Conservation (phyloP, 2,329 filamentous ascomycete genomes). For the Coniochaeta pulveracea region DNA sequence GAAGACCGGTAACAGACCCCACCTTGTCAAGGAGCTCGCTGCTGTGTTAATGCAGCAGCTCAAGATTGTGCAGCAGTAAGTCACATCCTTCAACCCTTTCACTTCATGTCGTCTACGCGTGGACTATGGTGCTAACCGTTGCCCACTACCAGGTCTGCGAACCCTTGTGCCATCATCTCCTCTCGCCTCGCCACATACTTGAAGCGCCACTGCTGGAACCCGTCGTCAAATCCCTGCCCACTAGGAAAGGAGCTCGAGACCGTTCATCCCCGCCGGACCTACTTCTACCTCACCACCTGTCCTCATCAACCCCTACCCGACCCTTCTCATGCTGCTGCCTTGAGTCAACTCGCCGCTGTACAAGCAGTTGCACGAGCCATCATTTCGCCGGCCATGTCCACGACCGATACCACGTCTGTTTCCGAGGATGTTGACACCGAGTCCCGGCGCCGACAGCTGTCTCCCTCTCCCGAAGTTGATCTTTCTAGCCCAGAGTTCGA, state of each 20-base stretch:
- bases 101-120: slow-evolving; percentile 4
- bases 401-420: slow-evolving; percentile 35
- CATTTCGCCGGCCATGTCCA: slow-evolving; percentile 77
- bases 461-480: slow-evolving; percentile 87
- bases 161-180: slow-evolving; percentile 89
- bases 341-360: slow-evolving; percentile 34
- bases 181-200: slow-evolving; percentile 83
- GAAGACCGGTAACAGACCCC: slow-evolving; percentile 81
- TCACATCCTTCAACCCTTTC: slow-evolving; percentile 14
- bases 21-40: slow-evolving; percentile 89
- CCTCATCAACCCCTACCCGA: slow-evolving; percentile 73
- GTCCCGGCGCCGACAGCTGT: slow-evolving; percentile 52
- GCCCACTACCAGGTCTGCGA: slow-evolving; percentile 62
- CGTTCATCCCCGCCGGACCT: slow-evolving; percentile 86
- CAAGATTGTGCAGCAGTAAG: slow-evolving; percentile 84
- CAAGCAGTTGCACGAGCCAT: slow-evolving; percentile 48
- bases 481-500: slow-evolving; percentile 81
- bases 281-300: slow-evolving; percentile 90
- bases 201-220: slow-evolving; percentile 74
- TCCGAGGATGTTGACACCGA: slow-evolving; percentile 65
- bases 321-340: slow-evolving; percentile 35
- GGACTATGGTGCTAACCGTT: slow-evolving; percentile 15
- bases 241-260: slow-evolving; percentile 87
- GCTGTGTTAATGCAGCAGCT: slow-evolving; percentile 65
- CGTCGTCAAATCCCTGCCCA: slow-evolving; percentile 70